Conservation (phyloP, 495 filamentous ascomycete genomes). For the Parathielavia appendiculata region DNA sequence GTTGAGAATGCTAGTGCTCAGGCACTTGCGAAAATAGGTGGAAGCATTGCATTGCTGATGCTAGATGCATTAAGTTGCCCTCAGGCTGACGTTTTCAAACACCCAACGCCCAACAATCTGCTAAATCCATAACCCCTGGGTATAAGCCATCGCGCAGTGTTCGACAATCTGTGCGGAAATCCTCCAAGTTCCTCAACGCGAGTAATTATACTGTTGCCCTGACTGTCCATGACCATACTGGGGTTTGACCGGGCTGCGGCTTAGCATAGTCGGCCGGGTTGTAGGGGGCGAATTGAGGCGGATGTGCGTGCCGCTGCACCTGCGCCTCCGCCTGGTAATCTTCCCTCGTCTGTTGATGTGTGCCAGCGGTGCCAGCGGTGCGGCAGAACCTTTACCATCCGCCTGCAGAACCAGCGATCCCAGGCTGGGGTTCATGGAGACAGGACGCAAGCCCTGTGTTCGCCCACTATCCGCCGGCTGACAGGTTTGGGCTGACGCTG, state of each 20-base stretch:
- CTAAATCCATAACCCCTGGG: conserved; percentile 12
- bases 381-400: conserved; percentile 35
- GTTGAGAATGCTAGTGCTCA: no score
- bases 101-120: not conserved
- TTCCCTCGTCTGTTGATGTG: conserved; percentile 39
- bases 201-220: conserved; percentile 17
- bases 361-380: conserved; percentile 33
- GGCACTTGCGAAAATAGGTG: no score
- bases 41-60: no score
- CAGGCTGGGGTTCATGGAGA: conserved; percentile 31
- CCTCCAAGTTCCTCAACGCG: conserved; percentile 8
- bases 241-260: conserved; percentile 7
- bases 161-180: not conserved
- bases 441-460: conserved; percentile 30
- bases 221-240: conserved; percentile 19
- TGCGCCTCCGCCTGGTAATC: conserved; percentile 34
- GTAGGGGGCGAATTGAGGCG: conserved; percentile 33
- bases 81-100: not conserved
- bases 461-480: conserved; percentile 21
- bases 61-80: not conserved
- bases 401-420: conserved; percentile 32
- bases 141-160: conserved; percentile 15
- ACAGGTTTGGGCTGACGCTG: conserved; percentile 23
- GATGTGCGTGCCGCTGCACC: conserved; percentile 21
- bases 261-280: conserved; percentile 44